Base-by-base conservation (phyloP, 805 yeast species). In the Ogataea ramenticola region DNA sequence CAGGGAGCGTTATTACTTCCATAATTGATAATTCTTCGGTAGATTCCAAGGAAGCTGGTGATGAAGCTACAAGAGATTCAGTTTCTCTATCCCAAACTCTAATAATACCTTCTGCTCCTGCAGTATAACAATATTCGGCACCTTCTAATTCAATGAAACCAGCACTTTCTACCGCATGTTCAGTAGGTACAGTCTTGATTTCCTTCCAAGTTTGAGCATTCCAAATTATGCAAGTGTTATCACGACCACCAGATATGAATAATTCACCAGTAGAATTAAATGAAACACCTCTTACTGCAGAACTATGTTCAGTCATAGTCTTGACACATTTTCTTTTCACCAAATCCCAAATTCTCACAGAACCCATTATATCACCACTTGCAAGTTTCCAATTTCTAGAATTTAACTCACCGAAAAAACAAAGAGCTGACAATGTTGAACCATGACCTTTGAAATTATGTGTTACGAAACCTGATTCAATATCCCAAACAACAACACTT, bases 391-490 rank as follows among this genome's bases (percentile, higher is more conserved):
- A 93, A 39, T 73, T 67, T 38, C 72, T 70, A 2, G 81, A 70
- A 50, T 86, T 83, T 36, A 79, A 66, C 48, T 79, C 79, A 11
- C 97, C 97, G 58, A 74, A 74, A 60, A 93, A 88, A 1, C 58
- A 48, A 44, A 91, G 62, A 4, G 93, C 78, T 39, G 95, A 82
- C 35, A 91, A 73, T 2, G 95, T 84, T 12, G 93, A 82, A 19
- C 96, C 95, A 61, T 93, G 99, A 1, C 99, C 98, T 61, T 86
- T 84, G 45, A 93, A 73, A 14, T 87, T 80, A 63, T 93, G 99
- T 0, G 99, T 93, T 3, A 84, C 77, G 51, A 75, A 87, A 1
- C 93, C 90, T 31, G 89, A 89, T 50, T 80, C 90, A 32, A 93
- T 74, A 62, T 93, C 99, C 83, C 95, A 89, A 1, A 93, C 95